Percentiles rank a stretch among this genome's conserved stretches.
phyloP scores from a whole-genome alignment of 139 green algal genomes.

The Ettlia oleoabundans region DNA sequence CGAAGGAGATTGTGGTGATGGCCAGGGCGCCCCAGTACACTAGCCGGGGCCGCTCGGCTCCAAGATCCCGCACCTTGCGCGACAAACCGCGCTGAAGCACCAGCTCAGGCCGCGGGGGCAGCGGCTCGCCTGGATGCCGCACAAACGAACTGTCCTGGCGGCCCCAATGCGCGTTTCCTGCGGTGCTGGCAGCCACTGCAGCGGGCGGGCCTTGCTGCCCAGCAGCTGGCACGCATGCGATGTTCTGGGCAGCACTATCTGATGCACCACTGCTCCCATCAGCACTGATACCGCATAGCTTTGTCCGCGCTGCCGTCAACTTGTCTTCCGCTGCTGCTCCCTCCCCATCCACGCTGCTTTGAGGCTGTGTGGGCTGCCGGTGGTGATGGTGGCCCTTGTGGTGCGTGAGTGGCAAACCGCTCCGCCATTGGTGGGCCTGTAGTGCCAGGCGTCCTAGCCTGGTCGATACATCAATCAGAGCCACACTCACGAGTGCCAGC shows the following conservation, averaged over 20 bases:
- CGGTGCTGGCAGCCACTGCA: not conserved
- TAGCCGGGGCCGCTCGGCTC: not conserved
- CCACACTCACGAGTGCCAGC: not conserved
- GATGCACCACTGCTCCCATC: too few relatives aligned
- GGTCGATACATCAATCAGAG: not conserved
- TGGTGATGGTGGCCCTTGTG: too few relatives aligned
- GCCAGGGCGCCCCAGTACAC: not conserved
- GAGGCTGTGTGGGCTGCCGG: too few relatives aligned
- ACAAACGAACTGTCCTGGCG: not conserved
- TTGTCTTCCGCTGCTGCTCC: too few relatives aligned
- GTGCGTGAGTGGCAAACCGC: not conserved
- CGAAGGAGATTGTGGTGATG: slow-evolving; percentile 10
- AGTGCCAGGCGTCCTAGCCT: not conserved
- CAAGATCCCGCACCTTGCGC: not conserved
- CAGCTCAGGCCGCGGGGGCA: slow-evolving; percentile 1
- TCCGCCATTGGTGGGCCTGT: not conserved
- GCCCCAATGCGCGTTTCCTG: not conserved
- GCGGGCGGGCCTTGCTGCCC: not conserved
- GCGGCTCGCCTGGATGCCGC: not conserved
- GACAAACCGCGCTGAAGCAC: slow-evolving; percentile 11
- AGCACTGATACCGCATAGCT: too few relatives aligned
- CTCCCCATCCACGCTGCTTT: too few relatives aligned
- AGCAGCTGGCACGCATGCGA: too few relatives aligned
- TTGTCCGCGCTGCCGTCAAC: too few relatives aligned
- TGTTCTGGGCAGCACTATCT: too few relatives aligned